Percentiles rank a stretch among this genome's conserved stretches.
phyloP scores from a whole-genome alignment of 2,329 filamentous ascomycete genomes.

The Monascus ruber region DNA sequence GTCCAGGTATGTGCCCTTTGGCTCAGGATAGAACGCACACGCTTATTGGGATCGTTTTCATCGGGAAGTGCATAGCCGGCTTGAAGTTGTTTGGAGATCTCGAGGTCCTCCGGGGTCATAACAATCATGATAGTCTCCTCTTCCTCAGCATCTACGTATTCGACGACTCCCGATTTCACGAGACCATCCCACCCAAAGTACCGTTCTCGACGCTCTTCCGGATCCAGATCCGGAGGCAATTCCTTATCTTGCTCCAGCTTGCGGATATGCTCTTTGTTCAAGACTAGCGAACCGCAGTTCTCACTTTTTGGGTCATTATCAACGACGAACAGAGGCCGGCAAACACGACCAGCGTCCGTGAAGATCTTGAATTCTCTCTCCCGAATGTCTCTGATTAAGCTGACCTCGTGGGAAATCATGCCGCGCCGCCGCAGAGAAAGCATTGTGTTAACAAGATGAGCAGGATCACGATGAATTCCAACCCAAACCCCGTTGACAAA shows the following conservation, averaged over 20 bases:
- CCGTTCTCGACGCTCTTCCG: slow-evolving; percentile 45
- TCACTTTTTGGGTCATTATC: slow-evolving; percentile 68
- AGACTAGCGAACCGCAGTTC: slow-evolving; percentile 64
- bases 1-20: slow-evolving; percentile 85
- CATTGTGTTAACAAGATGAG: slow-evolving; percentile 69
- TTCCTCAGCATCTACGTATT: slow-evolving; percentile 95
- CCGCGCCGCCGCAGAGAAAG: slow-evolving; percentile 67
- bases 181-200: slow-evolving; percentile 85
- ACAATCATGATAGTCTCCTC: slow-evolving; percentile 98
- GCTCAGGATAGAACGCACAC: slow-evolving; percentile 80
- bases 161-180: slow-evolving; percentile 72
- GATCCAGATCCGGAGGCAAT: slow-evolving; percentile 48
- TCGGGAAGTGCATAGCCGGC: slow-evolving; percentile 49
- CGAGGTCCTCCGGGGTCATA: slow-evolving; percentile 94
- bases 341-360: slow-evolving; percentile 90
- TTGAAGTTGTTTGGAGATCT: slow-evolving; percentile 61
- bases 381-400: slow-evolving; percentile 87
- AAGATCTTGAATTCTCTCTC: slow-evolving; percentile 98
- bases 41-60: slow-evolving; percentile 67
- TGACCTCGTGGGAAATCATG: slow-evolving; percentile 83
- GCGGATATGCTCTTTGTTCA: slow-evolving; percentile 74
- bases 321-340: slow-evolving; percentile 85
- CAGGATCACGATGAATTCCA: slow-evolving; percentile 81
- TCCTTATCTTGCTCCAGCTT: slow-evolving; percentile 64
- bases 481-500: slow-evolving; percentile 99